Evolutionary conservation across 176 grass and related monocot genomes (phyloP).

Genomic region (Avena eriantha): DNA sequence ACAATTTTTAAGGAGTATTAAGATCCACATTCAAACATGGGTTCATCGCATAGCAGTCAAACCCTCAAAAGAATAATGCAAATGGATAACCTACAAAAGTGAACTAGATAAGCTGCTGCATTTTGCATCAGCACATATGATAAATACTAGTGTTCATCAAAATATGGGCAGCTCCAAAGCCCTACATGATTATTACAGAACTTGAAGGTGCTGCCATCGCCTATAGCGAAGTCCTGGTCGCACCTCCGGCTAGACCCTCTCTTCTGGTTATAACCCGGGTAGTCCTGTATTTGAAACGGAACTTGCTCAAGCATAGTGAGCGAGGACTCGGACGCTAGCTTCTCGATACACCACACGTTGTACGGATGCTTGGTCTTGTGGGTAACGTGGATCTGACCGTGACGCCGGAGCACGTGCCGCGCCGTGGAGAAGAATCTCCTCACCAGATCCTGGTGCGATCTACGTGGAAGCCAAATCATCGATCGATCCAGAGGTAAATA

Average conservation of each 20-base stretch:
- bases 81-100: too few species aligned
- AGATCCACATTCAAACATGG: too few species aligned
- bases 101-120: too few species aligned
- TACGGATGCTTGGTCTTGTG: conserved; percentile 50
- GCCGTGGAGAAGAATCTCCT: conserved; percentile 51
- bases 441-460: conserved; percentile 48
- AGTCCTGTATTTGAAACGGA: conserved; percentile 52
- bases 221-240: conserved; percentile 47
- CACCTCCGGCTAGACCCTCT: conserved; percentile 55
- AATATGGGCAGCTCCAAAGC: too few species aligned
- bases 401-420: conserved; percentile 30
- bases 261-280: conserved; percentile 65
- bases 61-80: too few species aligned
- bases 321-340: conserved; percentile 38
- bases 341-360: conserved; percentile 44
- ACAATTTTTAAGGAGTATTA: too few species aligned
- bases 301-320: conserved; percentile 36
- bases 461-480: too few species aligned
- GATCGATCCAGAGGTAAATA: background rate
- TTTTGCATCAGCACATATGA: too few species aligned
- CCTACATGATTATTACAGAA: too few species aligned
- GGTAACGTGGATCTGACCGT: conserved; percentile 65
- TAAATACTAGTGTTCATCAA: too few species aligned
- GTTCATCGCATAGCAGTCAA: too few species aligned
- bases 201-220: conserved; percentile 39